phyloP scores from a whole-genome alignment of 1,284 basidiomycete genomes.

The Schizophyllum commune region DNA sequence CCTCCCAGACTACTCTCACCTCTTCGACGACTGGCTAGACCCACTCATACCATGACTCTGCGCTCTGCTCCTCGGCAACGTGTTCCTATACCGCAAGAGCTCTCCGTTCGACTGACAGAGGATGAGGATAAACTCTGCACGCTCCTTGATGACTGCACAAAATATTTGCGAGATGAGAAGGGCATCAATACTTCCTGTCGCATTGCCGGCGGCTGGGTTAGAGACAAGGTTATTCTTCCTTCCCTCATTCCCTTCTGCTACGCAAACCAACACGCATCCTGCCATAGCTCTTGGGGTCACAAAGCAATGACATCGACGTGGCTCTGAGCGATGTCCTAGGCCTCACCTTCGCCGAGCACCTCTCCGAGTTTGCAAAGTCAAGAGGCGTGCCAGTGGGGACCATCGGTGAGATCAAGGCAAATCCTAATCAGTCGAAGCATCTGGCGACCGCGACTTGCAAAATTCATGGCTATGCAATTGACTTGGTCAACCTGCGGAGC shows the following conservation, averaged over 20 bases:
- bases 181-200: slow-evolving; percentile 63
- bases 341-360: slow-evolving; percentile 78
- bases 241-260: slow-evolving; percentile 6
- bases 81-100: background rate
- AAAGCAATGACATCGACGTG: slow-evolving; percentile 93
- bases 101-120: slow-evolving; percentile 33
- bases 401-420: slow-evolving; percentile 81
- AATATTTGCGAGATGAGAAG: slow-evolving; percentile 41
- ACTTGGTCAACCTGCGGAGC: slow-evolving; percentile 91
- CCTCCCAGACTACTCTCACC: background rate
- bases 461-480: slow-evolving; percentile 80
- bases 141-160: slow-evolving; percentile 63
- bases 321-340: slow-evolving; percentile 90
- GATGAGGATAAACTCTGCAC: slow-evolving; percentile 52
- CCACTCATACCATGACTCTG: background rate
- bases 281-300: slow-evolving; percentile 68
- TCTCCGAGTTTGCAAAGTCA: slow-evolving; percentile 58
- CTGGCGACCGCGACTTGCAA: slow-evolving; percentile 93
- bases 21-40: background rate
- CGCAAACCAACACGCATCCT: background rate
- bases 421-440: slow-evolving; percentile 98
- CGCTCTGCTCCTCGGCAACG: background rate
- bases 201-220: slow-evolving; percentile 94
- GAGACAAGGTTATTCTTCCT: slow-evolving; percentile 69
- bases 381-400: slow-evolving; percentile 54